Evolutionary conservation across 306 rosid species (phyloP), one percentile per base, ranked within the genome.

Genomic region (Cucumis cinereus): DNA sequence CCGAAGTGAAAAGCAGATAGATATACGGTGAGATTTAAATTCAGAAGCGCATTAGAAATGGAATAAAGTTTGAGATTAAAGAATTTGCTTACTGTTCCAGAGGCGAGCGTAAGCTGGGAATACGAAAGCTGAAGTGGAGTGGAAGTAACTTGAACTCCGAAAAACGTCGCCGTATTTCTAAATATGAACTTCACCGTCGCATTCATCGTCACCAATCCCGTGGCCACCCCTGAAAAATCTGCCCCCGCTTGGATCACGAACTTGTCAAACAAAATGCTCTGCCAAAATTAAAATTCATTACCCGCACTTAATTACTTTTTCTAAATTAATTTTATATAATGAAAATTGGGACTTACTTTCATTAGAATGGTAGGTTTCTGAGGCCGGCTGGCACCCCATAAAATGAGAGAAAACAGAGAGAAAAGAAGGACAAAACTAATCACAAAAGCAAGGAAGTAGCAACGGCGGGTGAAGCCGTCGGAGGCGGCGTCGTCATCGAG

Each of bases 161-260:
- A 94, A 79, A 92, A 94, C 56, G 99, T 82, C 0, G 93, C 97
- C 0, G 96, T 89, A 83, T 94, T 94, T 0, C 93, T 89, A 77
- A 85, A 92, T 8, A 87, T 81, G 75, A 94, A 64, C 81, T 85
- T 90, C 75, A 91, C 86, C 5, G 99, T 84, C 23, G 97, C 86
- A 76, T 94, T 94, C 96, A 89, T 81, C 28, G 97, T 84, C 40
- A 81, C 90, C 89, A 94, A 67, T 47, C 84, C 84, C 0, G 99
- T 94, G 0, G 99, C 95, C 26, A 94, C 99, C 43, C 97, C 99
- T 9, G 97, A 83, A 77, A 49, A 23, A 73, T 94, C 99, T 11
- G 89, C 84, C 26, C 99, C 97, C 12, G 99, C 97, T 90, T 94
- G 99, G 70, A 94, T 82, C 75, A 85, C 83, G 77, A 94, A 94